A percentile compares a stretch with the other conserved stretches of the same genome.
Conservation (phyloP, 1,139 yeast genomes). For the Zygoascus sp. region DNA sequence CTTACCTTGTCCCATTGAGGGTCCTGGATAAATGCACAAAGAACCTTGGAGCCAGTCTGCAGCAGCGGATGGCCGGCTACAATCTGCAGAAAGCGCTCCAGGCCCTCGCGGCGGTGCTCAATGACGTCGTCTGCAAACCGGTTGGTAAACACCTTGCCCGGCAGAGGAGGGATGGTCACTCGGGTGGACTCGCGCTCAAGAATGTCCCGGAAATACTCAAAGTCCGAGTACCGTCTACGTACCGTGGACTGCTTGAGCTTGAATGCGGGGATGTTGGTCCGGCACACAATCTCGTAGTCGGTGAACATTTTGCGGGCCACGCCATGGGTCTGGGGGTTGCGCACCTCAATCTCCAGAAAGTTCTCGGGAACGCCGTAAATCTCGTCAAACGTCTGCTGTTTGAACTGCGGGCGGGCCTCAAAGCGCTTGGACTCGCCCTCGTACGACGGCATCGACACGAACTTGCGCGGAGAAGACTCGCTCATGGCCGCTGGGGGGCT, state of each 20-base stretch:
- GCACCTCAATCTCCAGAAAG: slow-evolving; percentile 81
- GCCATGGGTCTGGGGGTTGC: slow-evolving; percentile 78
- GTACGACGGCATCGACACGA: slow-evolving; percentile 33
- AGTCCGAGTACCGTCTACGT: slow-evolving; percentile 85
- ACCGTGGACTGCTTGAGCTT: slow-evolving; percentile 61
- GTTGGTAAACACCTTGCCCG: slow-evolving; percentile 74
- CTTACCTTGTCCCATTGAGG: slow-evolving; percentile 66
- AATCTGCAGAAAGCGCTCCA: slow-evolving; percentile 70
- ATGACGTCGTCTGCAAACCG: slow-evolving; percentile 81
- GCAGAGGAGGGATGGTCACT: slow-evolving; percentile 81
- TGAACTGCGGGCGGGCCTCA: slow-evolving; percentile 41
- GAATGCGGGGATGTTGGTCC: slow-evolving; percentile 77
- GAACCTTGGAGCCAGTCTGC: slow-evolving; percentile 81
- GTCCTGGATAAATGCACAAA: slow-evolving; percentile 83
- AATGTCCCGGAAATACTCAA: slow-evolving; percentile 71
- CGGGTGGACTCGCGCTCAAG: slow-evolving; percentile 70
- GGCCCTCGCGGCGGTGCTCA: slow-evolving; percentile 76
- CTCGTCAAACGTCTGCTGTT: slow-evolving; percentile 70
- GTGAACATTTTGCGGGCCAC: slow-evolving; percentile 68
- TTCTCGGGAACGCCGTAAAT: slow-evolving; percentile 94
- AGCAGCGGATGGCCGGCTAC: slow-evolving; percentile 93
- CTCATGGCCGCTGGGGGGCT: no score
- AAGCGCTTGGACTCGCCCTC: slow-evolving; percentile 28
- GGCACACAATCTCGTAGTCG: slow-evolving; percentile 85
- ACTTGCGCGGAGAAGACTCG: slow-evolving; percentile 25